Percentiles rank a stretch among this genome's conserved stretches.
These are phyloP conservation scores for Sporothrix schenckii DNA, from an alignment of 2,329 filamentous ascomycete genomes.

Conservation along the genomic window DNA sequence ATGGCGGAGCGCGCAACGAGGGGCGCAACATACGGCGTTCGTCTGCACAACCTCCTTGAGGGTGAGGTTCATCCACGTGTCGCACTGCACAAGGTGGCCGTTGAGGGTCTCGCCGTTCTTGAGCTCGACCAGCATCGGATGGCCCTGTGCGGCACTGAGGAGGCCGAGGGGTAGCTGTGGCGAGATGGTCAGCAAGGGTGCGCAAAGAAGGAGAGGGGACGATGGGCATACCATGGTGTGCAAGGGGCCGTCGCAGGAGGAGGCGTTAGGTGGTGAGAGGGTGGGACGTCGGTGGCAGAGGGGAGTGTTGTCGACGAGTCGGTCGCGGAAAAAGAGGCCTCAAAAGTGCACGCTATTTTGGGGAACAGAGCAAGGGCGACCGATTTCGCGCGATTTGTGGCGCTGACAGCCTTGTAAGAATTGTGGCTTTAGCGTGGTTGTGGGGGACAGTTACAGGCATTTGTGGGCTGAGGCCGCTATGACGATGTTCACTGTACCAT, in stretches of 20 bases:
- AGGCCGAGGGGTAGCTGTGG: constrained; percentile 73
- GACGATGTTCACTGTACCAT: neutral
- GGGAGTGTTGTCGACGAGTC: constrained; percentile 4
- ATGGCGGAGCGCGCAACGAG: neutral
- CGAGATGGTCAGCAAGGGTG: constrained; percentile 37
- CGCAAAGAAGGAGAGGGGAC: neutral
- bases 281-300: constrained; percentile 2
- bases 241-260: constrained; percentile 26
- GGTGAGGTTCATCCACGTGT: constrained; percentile 99
- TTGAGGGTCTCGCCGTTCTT: constrained; percentile 98
- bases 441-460: neutral
- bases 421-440: constrained; percentile 28
- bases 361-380: constrained; percentile 1
- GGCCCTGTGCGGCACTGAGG: constrained; percentile 92
- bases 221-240: constrained; percentile 28
- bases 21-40: constrained; percentile 64
- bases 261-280: constrained; percentile 29
- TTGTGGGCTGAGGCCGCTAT: neutral
- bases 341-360: constrained; percentile 7
- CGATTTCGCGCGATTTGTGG: constrained; percentile 16
- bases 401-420: constrained; percentile 30
- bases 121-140: constrained; percentile 96
- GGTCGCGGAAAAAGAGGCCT: neutral
- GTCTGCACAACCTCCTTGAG: constrained; percentile 97
- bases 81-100: constrained; percentile 92